Percentiles rank a stretch among this genome's conserved stretches.
These are phyloP conservation scores for Vigna reflexopilosa DNA, from an alignment of 306 rosid genomes.

Conservation along the genomic window DNA sequence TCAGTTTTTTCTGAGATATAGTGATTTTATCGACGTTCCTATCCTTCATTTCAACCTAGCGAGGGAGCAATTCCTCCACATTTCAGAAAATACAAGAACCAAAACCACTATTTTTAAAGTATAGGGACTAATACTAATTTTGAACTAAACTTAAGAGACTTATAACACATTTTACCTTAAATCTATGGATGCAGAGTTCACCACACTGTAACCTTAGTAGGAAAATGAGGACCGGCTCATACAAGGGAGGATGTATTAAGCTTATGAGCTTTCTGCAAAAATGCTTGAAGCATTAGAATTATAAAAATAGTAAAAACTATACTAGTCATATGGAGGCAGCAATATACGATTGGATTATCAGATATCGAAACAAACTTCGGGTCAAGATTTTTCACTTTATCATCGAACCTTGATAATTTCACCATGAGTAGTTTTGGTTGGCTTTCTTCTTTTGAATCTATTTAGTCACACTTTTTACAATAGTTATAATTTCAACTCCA, in stretches of 20 bases:
- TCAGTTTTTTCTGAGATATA: not conserved
- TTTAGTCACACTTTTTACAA: constrained; percentile 14
- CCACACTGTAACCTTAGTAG: constrained; percentile 25
- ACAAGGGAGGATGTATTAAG: constrained; percentile 73
- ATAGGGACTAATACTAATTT: too few species aligned
- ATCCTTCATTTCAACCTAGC: too few species aligned
- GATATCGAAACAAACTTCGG: constrained; percentile 30
- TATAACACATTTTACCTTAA: too few species aligned
- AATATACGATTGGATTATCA: constrained; percentile 24
- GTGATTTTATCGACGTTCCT: not conserved
- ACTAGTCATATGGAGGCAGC: constrained; percentile 31
- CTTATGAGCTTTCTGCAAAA: constrained; percentile 80
- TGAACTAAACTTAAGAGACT: too few species aligned
- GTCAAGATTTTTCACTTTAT: constrained; percentile 15
- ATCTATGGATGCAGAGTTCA: constrained; percentile 22
- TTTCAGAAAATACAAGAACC: not conserved
- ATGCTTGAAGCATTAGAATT: constrained; percentile 43
- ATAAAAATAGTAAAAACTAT: not conserved
- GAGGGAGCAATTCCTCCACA: not conserved
- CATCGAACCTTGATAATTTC: constrained; percentile 12
- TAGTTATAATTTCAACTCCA: constrained; percentile 9
- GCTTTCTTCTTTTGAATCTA: constrained; percentile 22
- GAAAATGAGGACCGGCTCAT: constrained; percentile 70
- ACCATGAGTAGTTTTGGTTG: constrained; percentile 25
- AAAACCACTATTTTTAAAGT: too few species aligned